Evolutionary conservation across 768 basidiomycete genomes (phyloP).

Genomic region (Cystoderma amianthinum): DNA sequence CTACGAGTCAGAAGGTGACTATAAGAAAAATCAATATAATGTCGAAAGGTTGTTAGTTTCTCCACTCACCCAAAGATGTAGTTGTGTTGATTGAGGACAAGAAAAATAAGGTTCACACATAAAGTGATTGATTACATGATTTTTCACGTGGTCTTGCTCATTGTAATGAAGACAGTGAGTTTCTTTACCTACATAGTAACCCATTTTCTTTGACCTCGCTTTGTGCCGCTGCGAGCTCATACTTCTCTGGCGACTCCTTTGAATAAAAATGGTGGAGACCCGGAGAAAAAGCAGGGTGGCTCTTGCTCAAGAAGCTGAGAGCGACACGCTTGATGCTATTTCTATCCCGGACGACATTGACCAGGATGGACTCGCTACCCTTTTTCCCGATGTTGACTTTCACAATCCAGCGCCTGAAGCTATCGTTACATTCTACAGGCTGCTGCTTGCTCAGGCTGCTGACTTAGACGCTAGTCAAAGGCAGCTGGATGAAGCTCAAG

Average conservation of each 20-base stretch:
- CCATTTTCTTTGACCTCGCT: slow-evolving; percentile 23
- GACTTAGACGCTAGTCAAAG: slow-evolving; percentile 49
- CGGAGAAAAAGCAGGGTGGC: slow-evolving; percentile 54
- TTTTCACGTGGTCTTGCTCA: slow-evolving; percentile 17
- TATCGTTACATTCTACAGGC: slow-evolving; percentile 55
- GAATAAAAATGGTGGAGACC: slow-evolving; percentile 40
- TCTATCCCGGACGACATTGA: slow-evolving; percentile 65
- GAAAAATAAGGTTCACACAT: slow-evolving; percentile 30
- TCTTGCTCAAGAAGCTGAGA: slow-evolving; percentile 24
- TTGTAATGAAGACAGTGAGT: slow-evolving; percentile 9
- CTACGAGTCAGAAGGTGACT: slow-evolving; percentile 84
- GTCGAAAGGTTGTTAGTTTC: slow-evolving; percentile 2
- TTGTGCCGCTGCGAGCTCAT: slow-evolving; percentile 25
- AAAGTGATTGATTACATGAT: slow-evolving; percentile 21
- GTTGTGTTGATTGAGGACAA: slow-evolving; percentile 30
- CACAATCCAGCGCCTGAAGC: slow-evolving; percentile 50
- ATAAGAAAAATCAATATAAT: slow-evolving; percentile 1
- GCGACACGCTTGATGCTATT: slow-evolving; percentile 25
- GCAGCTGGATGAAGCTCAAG: slow-evolving; percentile 66
- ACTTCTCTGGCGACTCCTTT: slow-evolving; percentile 5
- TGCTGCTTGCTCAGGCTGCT: slow-evolving; percentile 47
- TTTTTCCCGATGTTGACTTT: slow-evolving; percentile 58
- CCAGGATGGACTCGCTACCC: slow-evolving; percentile 44
- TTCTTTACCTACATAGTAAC: slow-evolving; percentile 1
- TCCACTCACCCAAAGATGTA: slow-evolving; percentile 35